phyloP scores from a whole-genome alignment of 208 protist genomes.

The Naegleria fowleri region DNA sequence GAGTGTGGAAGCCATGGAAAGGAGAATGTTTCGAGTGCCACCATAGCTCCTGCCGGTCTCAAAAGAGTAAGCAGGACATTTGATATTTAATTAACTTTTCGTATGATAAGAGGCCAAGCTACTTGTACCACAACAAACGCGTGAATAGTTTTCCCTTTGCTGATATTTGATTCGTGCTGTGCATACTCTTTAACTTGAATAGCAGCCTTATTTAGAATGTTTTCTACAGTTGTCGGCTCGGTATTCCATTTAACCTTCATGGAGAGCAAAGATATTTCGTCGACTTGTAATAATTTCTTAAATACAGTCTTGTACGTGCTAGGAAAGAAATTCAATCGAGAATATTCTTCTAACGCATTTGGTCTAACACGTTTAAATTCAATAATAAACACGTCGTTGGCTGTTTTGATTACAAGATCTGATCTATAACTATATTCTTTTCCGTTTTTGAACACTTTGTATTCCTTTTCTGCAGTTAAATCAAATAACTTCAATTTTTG shows the following conservation, averaged over 20 bases:
- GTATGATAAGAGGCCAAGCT: not conserved
- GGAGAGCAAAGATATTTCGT: not conserved
- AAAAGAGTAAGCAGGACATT: too few species aligned
- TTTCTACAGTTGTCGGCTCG: not conserved
- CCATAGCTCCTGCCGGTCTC: not conserved
- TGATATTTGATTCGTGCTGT: not conserved
- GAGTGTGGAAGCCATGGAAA: not conserved
- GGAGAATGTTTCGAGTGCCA: not conserved
- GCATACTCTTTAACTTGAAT: not conserved
- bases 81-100: not conserved
- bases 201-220: not conserved
- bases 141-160: not conserved
- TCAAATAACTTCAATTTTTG: not conserved
- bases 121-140: not conserved
- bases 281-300: not conserved
- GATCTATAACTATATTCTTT: not conserved
- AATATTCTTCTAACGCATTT: not conserved
- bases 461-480: not conserved
- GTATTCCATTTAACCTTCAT: not conserved
- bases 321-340: not conserved
- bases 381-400: not conserved
- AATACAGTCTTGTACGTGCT: not conserved
- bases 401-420: not conserved
- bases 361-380: not conserved
- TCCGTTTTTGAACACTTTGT: not conserved